These are phyloP conservation scores for Senna siamea DNA, from an alignment of 306 rosid genomes.

Conservation along the genomic window DNA sequence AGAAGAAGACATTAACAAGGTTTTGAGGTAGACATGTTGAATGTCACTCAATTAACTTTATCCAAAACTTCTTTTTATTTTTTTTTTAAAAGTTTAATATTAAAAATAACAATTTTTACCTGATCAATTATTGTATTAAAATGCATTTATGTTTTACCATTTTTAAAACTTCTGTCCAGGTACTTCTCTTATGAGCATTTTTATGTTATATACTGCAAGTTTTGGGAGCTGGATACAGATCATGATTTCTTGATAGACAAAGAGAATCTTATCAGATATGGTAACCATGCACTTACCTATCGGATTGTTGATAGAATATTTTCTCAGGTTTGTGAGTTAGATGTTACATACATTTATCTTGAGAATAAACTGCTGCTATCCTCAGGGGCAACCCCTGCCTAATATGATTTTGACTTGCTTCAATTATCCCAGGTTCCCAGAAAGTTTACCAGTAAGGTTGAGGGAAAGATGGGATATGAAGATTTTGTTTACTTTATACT, in stretches of 20 bases:
- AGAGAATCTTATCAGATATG: slow-evolving; percentile 97
- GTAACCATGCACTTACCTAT: slow-evolving; percentile 98
- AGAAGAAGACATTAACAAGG: slow-evolving; percentile 99
- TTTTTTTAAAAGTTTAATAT: not conserved
- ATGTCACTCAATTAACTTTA: slow-evolving; percentile 28
- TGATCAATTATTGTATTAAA: not conserved
- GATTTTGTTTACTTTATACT: slow-evolving; percentile 98
- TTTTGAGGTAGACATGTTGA: slow-evolving; percentile 71
- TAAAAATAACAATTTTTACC: not conserved
- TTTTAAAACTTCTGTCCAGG: slow-evolving; percentile 47
- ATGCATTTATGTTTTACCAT: slow-evolving; percentile 11
- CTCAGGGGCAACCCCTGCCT: slow-evolving; percentile 11
- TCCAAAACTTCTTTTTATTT: not conserved
- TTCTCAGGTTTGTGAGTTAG: slow-evolving; percentile 78
- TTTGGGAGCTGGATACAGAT: slow-evolving; percentile 99
- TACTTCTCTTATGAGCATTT: slow-evolving; percentile 98
- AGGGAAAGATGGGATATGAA: slow-evolving; percentile 99
- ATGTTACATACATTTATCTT: slow-evolving; percentile 40
- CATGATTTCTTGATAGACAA: slow-evolving; percentile 98
- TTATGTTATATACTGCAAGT: slow-evolving; percentile 98
- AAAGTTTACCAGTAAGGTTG: slow-evolving; percentile 90
- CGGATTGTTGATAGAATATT: slow-evolving; percentile 98
- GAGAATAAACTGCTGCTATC: slow-evolving; percentile 32
- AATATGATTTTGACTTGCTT: slow-evolving; percentile 24
- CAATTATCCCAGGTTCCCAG: slow-evolving; percentile 74